phyloP scores from a whole-genome alignment of 768 basidiomycete species.

The Coprinellus micaceus region DNA sequence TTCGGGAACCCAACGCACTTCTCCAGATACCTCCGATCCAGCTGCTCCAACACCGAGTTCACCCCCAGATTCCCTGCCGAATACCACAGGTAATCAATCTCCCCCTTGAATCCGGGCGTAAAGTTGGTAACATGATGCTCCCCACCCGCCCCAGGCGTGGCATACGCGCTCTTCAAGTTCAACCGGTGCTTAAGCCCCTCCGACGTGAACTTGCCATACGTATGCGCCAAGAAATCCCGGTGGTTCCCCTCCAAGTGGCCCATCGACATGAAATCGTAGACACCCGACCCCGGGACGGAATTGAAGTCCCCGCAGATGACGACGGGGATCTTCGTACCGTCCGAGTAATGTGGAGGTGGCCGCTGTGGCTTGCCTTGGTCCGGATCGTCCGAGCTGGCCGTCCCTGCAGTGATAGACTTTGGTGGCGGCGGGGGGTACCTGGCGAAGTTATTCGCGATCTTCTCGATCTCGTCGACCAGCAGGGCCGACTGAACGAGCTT shows the following conservation, averaged over 20 bases:
- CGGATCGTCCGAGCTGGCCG: conserved; percentile 18
- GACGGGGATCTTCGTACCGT: conserved; percentile 85
- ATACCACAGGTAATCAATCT: conserved; percentile 95
- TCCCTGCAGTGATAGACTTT: conserved; percentile 7
- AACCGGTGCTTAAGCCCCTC: conserved; percentile 82
- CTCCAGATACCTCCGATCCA: conserved; percentile 80
- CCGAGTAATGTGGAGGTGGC: conserved; percentile 67
- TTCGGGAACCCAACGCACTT: conserved; percentile 97
- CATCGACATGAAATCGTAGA: conserved; percentile 84
- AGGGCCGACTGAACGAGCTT: conserved; percentile 96
- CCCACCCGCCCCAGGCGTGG: conserved; percentile 34
- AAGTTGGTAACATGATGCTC: conserved; percentile 80
- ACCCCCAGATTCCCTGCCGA: conserved; percentile 67
- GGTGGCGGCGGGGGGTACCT: conserved; percentile 67
- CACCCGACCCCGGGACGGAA: conserved; percentile 79
- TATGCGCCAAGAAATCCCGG: conserved; percentile 87
- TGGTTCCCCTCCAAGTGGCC: conserved; percentile 73
- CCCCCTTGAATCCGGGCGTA: conserved; percentile 81
- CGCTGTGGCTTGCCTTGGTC: conserved; percentile 28
- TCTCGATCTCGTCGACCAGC: conserved; percentile 88
- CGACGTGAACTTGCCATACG: conserved; percentile 89
- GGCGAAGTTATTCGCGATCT: conserved; percentile 81
- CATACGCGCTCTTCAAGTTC: conserved; percentile 82
- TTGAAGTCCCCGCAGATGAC: conserved; percentile 97
- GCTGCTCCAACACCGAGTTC: conserved; percentile 83